Evolutionary conservation across 2,329 filamentous ascomycete species (phyloP).

Genomic region (Trichoderma sp.): DNA sequence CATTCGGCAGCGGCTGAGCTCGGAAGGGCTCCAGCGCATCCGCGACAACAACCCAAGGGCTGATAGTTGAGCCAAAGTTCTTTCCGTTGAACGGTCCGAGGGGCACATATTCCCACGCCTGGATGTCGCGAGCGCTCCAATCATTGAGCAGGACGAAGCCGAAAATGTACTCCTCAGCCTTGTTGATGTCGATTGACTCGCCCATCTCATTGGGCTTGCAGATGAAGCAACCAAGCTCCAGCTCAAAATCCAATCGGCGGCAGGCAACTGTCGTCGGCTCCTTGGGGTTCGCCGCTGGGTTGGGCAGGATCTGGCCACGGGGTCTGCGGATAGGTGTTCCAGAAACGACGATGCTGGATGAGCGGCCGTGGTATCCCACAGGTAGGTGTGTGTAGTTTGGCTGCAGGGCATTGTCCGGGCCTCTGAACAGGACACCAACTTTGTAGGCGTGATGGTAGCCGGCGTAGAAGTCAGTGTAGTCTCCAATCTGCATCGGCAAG

Average conservation of each 20-base stretch:
- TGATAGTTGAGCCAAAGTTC: conserved; percentile 58
- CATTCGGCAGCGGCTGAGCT: conserved; percentile 33
- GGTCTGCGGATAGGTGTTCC: conserved; percentile 71
- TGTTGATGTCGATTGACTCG: conserved; percentile 60
- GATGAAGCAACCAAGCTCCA: conserved; percentile 76
- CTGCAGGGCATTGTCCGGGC: conserved; percentile 69
- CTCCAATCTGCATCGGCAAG: conserved; percentile 72
- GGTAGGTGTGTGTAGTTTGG: conserved; percentile 80
- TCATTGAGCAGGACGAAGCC: conserved; percentile 66
- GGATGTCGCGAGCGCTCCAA: conserved; percentile 63
- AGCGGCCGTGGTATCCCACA: conserved; percentile 77
- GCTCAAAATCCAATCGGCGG: conserved; percentile 68
- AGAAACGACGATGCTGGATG: conserved; percentile 71
- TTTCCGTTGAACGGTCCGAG: conserved; percentile 63
- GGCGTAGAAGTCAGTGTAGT: conserved; percentile 85
- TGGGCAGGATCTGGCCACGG: conserved; percentile 65
- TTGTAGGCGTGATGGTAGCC: conserved; percentile 73
- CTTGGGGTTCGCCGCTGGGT: conserved; percentile 50
- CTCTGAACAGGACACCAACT: conserved; percentile 70
- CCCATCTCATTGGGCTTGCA: conserved; percentile 65
- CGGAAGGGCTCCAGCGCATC: conserved; percentile 49
- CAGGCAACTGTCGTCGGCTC: conserved; percentile 58
- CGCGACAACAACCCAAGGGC: conserved; percentile 60
- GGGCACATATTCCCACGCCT: conserved; percentile 60
- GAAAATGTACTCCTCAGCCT: conserved; percentile 71